Conservation (phyloP, 257 asterid genomes). For the Hygrophila difformis region DNA sequence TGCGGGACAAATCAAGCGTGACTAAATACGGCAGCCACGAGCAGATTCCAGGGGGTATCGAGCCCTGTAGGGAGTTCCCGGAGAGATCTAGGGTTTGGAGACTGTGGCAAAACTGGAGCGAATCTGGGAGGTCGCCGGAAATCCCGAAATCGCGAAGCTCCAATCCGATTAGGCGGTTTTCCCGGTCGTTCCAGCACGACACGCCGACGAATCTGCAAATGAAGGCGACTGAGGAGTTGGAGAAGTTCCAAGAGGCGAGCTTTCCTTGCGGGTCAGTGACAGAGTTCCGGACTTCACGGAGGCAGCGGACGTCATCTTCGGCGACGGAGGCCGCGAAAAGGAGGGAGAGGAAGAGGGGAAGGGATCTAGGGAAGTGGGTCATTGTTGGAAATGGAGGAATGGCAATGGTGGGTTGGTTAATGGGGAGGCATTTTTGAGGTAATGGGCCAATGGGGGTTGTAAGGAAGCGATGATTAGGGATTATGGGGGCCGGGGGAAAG, state of each 20-base stretch:
- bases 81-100: slow-evolving; percentile 60
- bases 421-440: neutral
- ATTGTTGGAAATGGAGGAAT: slow-evolving; percentile 1
- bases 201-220: slow-evolving; percentile 49
- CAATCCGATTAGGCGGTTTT: slow-evolving; percentile 38
- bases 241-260: slow-evolving; percentile 41
- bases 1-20: slow-evolving; percentile 58
- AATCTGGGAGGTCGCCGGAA: slow-evolving; percentile 37
- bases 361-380: slow-evolving; percentile 13
- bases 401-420: too few species aligned
- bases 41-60: slow-evolving; percentile 65
- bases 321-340: slow-evolving; percentile 11
- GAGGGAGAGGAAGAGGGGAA: slow-evolving; percentile 11
- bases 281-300: slow-evolving; percentile 33
- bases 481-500: too few species aligned
- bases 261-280: slow-evolving; percentile 36
- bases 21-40: slow-evolving; percentile 75
- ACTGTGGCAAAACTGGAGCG: slow-evolving; percentile 44
- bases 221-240: slow-evolving; percentile 35
- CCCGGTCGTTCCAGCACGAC: slow-evolving; percentile 64
- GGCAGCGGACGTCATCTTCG: slow-evolving; percentile 53
- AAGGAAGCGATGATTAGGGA: too few species aligned
- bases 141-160: slow-evolving; percentile 33
- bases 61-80: slow-evolving; percentile 66
- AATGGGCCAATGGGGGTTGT: neutral